Evolutionary conservation across 352 stramenopile genomes (phyloP).

Genomic region (Phytophthora tentaculata): DNA sequence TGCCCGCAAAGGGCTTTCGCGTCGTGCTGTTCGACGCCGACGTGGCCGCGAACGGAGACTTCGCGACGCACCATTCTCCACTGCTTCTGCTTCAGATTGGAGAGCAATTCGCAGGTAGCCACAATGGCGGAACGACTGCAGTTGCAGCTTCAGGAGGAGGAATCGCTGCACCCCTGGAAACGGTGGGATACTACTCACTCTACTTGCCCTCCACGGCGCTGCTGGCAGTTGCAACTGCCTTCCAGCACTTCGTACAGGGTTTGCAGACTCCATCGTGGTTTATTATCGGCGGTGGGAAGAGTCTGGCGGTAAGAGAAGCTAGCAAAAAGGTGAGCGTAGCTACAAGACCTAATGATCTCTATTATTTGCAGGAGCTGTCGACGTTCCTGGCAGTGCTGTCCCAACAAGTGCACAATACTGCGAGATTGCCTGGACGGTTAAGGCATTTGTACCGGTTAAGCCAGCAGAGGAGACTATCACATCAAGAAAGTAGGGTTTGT

Average conservation of each 20-base stretch:
- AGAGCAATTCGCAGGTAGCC: neutral
- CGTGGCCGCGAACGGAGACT: constrained; percentile 26
- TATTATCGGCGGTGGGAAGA: constrained; percentile 36
- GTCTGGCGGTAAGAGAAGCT: constrained; percentile 38
- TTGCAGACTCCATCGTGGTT: constrained; percentile 28
- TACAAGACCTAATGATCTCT: constrained; percentile 6
- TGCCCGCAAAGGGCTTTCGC: constrained; percentile 12
- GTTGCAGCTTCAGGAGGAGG: too few relatives aligned
- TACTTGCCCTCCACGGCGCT: constrained; percentile 33
- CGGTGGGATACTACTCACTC: constrained; percentile 30
- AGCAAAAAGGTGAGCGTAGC: too few relatives aligned
- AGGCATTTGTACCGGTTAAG: constrained; percentile 32
- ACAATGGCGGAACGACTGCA: neutral
- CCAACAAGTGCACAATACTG: constrained; percentile 38
- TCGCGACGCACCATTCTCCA: constrained; percentile 26
- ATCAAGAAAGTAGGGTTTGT: constrained; percentile 42
- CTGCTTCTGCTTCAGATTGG: constrained; percentile 27
- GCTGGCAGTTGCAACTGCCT: constrained; percentile 17
- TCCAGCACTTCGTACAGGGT: constrained; percentile 22
- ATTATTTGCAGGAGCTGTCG: constrained; percentile 44
- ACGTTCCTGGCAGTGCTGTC: constrained; percentile 47
- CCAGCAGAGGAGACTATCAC: constrained; percentile 27
- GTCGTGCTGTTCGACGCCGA: constrained; percentile 40
- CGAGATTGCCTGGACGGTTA: constrained; percentile 34
- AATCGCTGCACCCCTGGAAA: constrained; percentile 9